A percentile compares a stretch with the other conserved stretches of the same genome.
Evolutionary conservation across 305 asterid genomes (phyloP).

Genomic region (Rubia occidens): DNA sequence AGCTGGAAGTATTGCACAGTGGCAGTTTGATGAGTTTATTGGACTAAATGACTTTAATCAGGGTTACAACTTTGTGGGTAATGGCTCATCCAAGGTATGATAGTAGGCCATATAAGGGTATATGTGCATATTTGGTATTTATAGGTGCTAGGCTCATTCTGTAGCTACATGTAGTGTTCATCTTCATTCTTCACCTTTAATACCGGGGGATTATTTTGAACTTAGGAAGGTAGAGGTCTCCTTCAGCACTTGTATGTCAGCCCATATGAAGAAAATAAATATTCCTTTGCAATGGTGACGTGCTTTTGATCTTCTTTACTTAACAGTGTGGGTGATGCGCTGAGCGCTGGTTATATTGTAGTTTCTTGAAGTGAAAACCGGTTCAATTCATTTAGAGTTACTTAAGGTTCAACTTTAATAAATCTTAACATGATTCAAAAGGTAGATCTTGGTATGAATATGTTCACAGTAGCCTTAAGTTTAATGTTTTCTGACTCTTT

Average conservation of each 20-base stretch:
- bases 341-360: background rate
- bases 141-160: background rate
- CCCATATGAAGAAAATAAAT: constrained; percentile 2
- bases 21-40: constrained; percentile 76
- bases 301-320: constrained; percentile 1
- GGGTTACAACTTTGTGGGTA: constrained; percentile 40
- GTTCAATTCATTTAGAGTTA: background rate
- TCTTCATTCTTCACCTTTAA: constrained; percentile 9
- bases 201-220: background rate
- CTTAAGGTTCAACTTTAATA: background rate
- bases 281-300: constrained; percentile 2
- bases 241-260: background rate
- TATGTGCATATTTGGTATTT: background rate
- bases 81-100: constrained; percentile 66
- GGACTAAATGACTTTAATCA: constrained; percentile 49
- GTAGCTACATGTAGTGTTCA: constrained; percentile 5
- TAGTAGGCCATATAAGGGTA: constrained; percentile 5
- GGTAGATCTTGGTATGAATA: background rate
- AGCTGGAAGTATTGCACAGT: constrained; percentile 44
- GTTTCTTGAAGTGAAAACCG: background rate
- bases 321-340: background rate
- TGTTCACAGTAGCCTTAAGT: background rate
- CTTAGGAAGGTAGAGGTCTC: background rate
- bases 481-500: background rate
- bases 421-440: background rate